Evolutionary conservation across 148 eudicot genomes (phyloP).

Genomic region (Rhododendron ovatum): DNA sequence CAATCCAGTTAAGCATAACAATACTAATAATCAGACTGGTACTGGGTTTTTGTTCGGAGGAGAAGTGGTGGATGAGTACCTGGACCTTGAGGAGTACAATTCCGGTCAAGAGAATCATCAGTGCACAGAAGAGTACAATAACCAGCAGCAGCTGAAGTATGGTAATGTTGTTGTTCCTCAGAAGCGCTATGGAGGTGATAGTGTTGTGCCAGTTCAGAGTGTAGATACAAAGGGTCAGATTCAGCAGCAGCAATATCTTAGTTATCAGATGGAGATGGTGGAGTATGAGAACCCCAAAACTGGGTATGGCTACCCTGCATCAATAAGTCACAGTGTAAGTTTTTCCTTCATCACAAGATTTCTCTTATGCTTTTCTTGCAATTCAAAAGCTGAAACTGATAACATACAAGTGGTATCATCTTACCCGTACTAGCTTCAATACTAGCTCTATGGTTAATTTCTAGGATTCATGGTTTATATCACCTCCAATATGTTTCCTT

Average conservation of each 20-base stretch:
- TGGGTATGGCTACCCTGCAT: conserved; percentile 39
- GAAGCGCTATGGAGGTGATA: conserved; percentile 41
- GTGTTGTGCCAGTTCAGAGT: conserved; percentile 59
- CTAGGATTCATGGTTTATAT: not conserved
- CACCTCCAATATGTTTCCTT: not conserved
- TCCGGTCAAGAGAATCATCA: conserved; percentile 36
- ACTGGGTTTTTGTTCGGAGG: conserved; percentile 45
- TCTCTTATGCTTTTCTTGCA: not conserved
- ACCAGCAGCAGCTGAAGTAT: conserved; percentile 37
- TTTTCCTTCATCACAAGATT: not conserved
- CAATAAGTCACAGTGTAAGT: conserved; percentile 67
- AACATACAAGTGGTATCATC: not conserved
- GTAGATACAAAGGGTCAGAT: conserved; percentile 31
- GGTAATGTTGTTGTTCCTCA: conserved; percentile 24
- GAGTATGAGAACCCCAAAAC: conserved; percentile 46
- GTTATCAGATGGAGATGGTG: conserved; percentile 52
- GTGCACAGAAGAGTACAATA: conserved; percentile 20
- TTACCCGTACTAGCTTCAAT: not conserved
- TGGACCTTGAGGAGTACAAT: conserved; percentile 60
- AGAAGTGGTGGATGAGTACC: conserved; percentile 57
- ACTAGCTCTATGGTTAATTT: not conserved
- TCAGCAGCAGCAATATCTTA: conserved; percentile 25
- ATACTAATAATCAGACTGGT: conserved; percentile 4
- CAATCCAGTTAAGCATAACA: conserved; percentile 45
- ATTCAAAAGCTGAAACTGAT: not conserved